phyloP scores from a whole-genome alignment of 2,329 filamentous ascomycete genomes.

The Hymenoscyphus infarciens region DNA sequence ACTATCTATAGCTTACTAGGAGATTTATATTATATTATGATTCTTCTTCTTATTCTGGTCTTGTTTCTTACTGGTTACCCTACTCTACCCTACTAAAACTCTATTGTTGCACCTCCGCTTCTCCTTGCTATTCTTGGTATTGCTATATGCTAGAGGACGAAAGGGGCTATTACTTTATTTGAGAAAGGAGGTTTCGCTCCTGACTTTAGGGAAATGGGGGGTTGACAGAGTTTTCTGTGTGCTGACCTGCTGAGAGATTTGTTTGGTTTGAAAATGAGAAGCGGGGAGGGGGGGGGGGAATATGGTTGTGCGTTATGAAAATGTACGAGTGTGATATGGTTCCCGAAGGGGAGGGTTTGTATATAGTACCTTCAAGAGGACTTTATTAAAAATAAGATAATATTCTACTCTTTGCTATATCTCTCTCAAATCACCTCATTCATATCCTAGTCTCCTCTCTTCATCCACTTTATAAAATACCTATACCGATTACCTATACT shows the following conservation, averaged over 20 bases:
- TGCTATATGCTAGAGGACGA: background rate
- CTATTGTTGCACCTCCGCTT: background rate
- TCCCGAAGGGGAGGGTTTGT: background rate
- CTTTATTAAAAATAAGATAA: background rate
- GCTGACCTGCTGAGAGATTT: background rate
- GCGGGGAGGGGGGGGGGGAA: no score
- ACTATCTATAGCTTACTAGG: background rate
- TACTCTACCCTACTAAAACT: background rate
- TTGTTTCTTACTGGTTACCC: background rate
- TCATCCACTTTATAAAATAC: background rate
- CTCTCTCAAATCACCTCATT: constrained; percentile 6
- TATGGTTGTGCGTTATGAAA: background rate
- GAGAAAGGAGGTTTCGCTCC: no score
- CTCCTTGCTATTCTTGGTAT: background rate
- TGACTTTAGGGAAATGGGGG: background rate
- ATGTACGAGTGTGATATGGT: background rate
- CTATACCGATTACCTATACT: background rate
- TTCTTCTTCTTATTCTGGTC: background rate
- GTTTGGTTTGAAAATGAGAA: background rate
- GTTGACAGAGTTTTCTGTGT: background rate
- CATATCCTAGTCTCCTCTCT: background rate
- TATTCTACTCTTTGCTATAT: background rate
- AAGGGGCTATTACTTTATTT: background rate
- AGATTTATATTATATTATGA: background rate
- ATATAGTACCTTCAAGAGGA: background rate